Base-by-base conservation (phyloP, 257 asterid genomes). In the Salvia hispanica region DNA sequence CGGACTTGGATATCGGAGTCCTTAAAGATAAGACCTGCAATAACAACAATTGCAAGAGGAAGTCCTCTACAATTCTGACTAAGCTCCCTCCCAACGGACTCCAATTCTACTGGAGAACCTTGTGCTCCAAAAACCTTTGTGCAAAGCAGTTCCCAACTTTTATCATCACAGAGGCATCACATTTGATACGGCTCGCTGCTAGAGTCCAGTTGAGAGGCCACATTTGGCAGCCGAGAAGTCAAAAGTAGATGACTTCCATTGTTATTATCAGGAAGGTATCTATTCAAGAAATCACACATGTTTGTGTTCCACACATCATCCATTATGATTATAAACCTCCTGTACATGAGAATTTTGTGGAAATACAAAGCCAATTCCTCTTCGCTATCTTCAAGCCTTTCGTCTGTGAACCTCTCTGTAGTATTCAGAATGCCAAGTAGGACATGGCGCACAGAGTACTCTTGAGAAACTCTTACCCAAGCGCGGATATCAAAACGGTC, bases 31-130 rank as follows among this genome's bases (percentile, higher is more conserved):
- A 76, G 60, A 0, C 76, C 80, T 15, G 61, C 80, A 10, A 76
- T 66, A 4, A 70, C 73, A 10, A 25, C 43, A 45, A 76, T 42
- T 42, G 70, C 64, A 2, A 76, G 70, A 33, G 80, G 80, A 59
- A 76, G 80, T 40, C 80, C 80, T 14, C 18, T 4, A 34, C 80
- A 58, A 2, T 40, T 71, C 28, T 1, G 16, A 14, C 64, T 66
- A 16, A 76, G 70, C 28, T 40, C 28, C 43, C 12, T 58, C 16
- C 80, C 80, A 12, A 56, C 28, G 33, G 33, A 42, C 25, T 45
- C 18, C 18, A 69, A 12, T 31, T 57, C 75, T 2, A 0, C 0
- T 12, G 69, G 67, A 21, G 58, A 58, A 21, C 25, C 25, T 21
- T 21, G 25, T 21, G 25, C 25, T 21, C 25, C 25, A 21, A 21